Evolutionary conservation across 768 basidiomycete species (phyloP).

Genomic region (Amanita polypyramis): DNA sequence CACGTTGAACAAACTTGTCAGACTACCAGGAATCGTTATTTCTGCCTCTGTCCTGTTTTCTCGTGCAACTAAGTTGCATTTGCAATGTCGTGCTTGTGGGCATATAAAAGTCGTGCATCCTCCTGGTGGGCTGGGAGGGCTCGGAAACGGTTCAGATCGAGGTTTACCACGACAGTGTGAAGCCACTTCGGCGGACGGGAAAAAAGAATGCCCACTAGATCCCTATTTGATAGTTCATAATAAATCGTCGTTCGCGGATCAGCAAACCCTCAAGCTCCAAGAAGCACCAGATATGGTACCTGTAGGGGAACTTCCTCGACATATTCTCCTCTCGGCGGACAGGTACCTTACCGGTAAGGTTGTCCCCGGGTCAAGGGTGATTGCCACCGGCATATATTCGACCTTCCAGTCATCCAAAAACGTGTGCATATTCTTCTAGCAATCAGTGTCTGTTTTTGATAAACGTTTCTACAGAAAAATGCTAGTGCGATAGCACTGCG

Average conservation of each 20-base stretch:
- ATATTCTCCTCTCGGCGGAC: constrained; percentile 89
- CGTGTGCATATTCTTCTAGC: constrained; percentile 29
- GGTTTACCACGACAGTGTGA: constrained; percentile 86
- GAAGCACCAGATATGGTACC: constrained; percentile 99
- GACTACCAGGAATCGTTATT: constrained; percentile 96
- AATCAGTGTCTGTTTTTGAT: not conserved
- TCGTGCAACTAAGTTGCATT: constrained; percentile 82
- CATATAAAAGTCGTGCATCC: constrained; percentile 73
- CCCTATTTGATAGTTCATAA: constrained; percentile 94
- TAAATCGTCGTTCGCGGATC: constrained; percentile 89
- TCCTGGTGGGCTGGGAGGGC: constrained; percentile 67
- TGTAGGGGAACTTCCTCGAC: constrained; percentile 93
- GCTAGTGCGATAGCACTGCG: constrained; percentile 84
- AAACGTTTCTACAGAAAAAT: constrained; percentile 40
- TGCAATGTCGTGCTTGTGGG: constrained; percentile 89
- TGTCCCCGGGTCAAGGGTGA: constrained; percentile 90
- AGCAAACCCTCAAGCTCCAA: constrained; percentile 93
- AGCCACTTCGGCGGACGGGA: constrained; percentile 65
- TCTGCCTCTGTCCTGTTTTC: constrained; percentile 91
- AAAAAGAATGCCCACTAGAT: constrained; percentile 92
- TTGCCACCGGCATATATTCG: constrained; percentile 94
- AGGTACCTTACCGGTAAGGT: constrained; percentile 87
- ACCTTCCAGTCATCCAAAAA: constrained; percentile 88
- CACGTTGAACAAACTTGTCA: constrained; percentile 92
- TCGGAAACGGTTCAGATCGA: constrained; percentile 79